Percentiles rank a stretch among this genome's conserved stretches.
phyloP scores from a whole-genome alignment of 1,139 yeast species.

The Hyphopichia pseudoburtonii region DNA sequence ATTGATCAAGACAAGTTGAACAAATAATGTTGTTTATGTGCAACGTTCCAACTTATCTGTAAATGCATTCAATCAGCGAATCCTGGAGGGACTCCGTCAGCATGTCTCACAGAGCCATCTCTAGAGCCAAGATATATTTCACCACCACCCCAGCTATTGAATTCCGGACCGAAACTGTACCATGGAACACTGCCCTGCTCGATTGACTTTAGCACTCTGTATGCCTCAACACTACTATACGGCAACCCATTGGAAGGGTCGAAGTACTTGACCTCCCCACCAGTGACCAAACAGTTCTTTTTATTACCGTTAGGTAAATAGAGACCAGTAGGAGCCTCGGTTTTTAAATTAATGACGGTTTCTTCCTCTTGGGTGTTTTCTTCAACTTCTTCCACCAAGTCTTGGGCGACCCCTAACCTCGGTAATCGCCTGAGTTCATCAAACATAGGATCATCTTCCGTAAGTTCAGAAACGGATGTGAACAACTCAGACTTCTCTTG shows the following conservation, averaged over 20 bases:
- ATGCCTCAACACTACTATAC: constrained; percentile 78
- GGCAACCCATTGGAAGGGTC: constrained; percentile 89
- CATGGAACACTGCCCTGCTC: constrained; percentile 70
- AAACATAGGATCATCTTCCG: constrained; percentile 42
- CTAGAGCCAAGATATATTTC: constrained; percentile 58
- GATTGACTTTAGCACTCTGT: constrained; percentile 64
- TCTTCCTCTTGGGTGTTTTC: constrained; percentile 41
- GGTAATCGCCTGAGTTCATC: constrained; percentile 60
- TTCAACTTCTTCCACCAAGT: constrained; percentile 43
- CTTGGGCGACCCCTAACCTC: constrained; percentile 61
- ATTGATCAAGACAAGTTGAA: too few species aligned
- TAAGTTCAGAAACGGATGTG: constrained; percentile 32
- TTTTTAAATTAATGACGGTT: constrained; percentile 48
- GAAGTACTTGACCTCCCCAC: constrained; percentile 76
- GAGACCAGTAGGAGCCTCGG: constrained; percentile 75
- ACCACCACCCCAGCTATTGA: constrained; percentile 61
- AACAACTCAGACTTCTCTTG: constrained; percentile 39
- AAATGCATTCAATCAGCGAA: constrained; percentile 48
- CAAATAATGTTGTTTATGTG: too few species aligned
- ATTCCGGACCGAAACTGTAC: constrained; percentile 48
- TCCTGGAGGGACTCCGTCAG: constrained; percentile 88
- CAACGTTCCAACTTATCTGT: too few species aligned
- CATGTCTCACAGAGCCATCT: constrained; percentile 54
- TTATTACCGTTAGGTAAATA: constrained; percentile 70
- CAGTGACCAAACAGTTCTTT: constrained; percentile 74